Base-by-base conservation (phyloP, 192 early-diverging fungal species). In the Mortierella hygrophila region DNA sequence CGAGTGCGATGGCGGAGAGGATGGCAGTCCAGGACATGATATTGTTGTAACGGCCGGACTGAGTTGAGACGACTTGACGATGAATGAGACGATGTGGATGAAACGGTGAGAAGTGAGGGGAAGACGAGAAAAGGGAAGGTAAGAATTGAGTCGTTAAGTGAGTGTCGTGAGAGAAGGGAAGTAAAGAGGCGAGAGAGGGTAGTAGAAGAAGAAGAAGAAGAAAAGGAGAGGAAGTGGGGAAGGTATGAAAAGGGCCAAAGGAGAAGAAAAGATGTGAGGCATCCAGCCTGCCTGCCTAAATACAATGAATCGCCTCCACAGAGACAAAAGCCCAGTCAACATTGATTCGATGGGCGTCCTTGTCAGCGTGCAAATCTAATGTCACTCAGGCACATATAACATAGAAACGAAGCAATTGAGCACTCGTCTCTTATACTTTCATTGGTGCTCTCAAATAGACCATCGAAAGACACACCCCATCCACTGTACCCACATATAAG, bases 21-120 rank as follows among this genome's bases (percentile, higher is more conserved):
- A 78, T 74, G 76, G 78, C 72, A 29, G 52, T 29, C 82, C 82
- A 83, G 2, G 82, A 83, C 82, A 83, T 26, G 46, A 6, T 32
- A 11, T 13, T 73, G 55, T 1, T 57, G 23, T 57, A 26, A 5
- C 4, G 70, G 23, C 8, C 41, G 23, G 71, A 47, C 29, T 60
- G 26, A 73, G 52, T 35, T 38, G 52, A 35, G n/a, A 35, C n/a
- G 72, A 15, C 2, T 1, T 18, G 52, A 42, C 10, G 26, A 35
- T 9, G 23, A 52, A 35, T 9, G 23, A 52, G 3, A 16, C 6
- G 32, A 18, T 47, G 63, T 32, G 42, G 26, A 80, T 55, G 35
- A 18, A 46, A 68, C 29, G 3, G 18, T 13, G 68, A 63, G 40
- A 65, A 49, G 23, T 11, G 74, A 38, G 23, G 13, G 7, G 29